Conservation (phyloP, 208 protist species). For the Leishmania turanica region DNA sequence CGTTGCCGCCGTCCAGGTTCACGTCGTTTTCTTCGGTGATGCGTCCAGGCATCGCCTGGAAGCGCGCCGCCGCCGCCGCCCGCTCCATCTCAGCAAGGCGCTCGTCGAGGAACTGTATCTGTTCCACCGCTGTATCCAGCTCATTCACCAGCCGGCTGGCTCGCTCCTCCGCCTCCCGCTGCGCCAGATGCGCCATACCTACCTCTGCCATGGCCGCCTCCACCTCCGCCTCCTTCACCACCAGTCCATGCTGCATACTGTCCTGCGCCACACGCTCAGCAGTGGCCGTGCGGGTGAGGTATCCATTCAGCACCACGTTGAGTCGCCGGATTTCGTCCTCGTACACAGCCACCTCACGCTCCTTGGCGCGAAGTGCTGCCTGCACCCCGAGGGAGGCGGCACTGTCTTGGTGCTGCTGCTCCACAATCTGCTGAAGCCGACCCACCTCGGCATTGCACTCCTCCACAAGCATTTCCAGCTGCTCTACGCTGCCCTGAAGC, state of each 20-base stretch:
- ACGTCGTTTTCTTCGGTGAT: conserved; percentile 5
- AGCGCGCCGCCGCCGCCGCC: conserved; percentile 35
- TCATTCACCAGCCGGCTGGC: conserved; percentile 57
- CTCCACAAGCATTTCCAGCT: conserved; percentile 66
- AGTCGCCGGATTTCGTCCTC: conserved; percentile 79
- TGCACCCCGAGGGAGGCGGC: conserved; percentile 23
- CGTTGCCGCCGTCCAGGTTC: neutral
- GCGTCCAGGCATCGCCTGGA: conserved; percentile 30
- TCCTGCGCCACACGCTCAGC: conserved; percentile 16
- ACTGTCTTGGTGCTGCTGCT: conserved; percentile 47
- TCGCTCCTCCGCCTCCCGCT: conserved; percentile 69
- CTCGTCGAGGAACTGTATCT: conserved; percentile 78
- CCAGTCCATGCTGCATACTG: conserved; percentile 27
- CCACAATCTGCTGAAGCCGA: conserved; percentile 49
- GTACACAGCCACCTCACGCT: conserved; percentile 75
- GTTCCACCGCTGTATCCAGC: conserved; percentile 66
- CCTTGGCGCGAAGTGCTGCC: conserved; percentile 69
- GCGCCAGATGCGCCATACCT: conserved; percentile 50
- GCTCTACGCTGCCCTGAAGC: conserved; percentile 59
- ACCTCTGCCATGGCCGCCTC: conserved; percentile 69
- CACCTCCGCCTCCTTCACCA: conserved; percentile 38
- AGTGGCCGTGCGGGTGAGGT: conserved; percentile 39
- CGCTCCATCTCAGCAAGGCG: conserved; percentile 76
- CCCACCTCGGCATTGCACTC: conserved; percentile 64
- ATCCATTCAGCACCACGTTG: conserved; percentile 56